Conservation (phyloP, 116 monocot species). For the Posidonia oceanica region DNA sequence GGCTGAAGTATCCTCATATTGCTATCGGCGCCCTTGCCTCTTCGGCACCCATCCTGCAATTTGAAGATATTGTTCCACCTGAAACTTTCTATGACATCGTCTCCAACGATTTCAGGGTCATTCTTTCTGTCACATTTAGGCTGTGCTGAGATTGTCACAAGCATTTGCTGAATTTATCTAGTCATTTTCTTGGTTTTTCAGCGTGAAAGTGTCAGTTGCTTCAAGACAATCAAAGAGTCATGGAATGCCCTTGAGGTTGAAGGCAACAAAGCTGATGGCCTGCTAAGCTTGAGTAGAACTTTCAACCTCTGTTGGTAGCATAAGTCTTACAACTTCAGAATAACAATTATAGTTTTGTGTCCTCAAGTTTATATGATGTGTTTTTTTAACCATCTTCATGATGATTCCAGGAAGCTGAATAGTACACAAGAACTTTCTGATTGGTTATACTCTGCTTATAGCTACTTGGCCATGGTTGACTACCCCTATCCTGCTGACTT, state of each 20-base stretch:
- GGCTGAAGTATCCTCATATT: conserved; percentile 85
- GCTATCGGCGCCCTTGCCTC: conserved; percentile 88
- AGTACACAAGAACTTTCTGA: conserved; percentile 51
- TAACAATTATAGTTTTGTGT: background rate
- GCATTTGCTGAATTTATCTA: background rate
- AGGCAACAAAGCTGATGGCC: conserved; percentile 39
- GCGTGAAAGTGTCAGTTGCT: conserved; percentile 82
- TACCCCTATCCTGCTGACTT: conserved; percentile 76
- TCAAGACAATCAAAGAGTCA: conserved; percentile 65
- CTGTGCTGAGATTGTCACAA: background rate
- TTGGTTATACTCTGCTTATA: conserved; percentile 77
- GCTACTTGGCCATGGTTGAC: conserved; percentile 85
- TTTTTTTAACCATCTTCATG: background rate
- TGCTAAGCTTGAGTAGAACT: conserved; percentile 45
- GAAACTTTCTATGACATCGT: conserved; percentile 77
- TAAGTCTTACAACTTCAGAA: background rate
- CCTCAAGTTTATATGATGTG: background rate
- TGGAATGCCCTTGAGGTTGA: conserved; percentile 57
- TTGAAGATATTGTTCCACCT: conserved; percentile 68
- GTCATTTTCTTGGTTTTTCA: conserved; percentile 8
- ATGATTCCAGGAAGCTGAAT: conserved; percentile 44
- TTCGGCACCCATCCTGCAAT: conserved; percentile 87
- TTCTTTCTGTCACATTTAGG: background rate
- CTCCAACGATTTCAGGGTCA: conserved; percentile 76
- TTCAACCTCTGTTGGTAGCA: conserved; percentile 67